A percentile compares a stretch with the other conserved stretches of the same genome.
Conservation (phyloP, 768 basidiomycete genomes). For the Macrolepiota dolichaula region DNA sequence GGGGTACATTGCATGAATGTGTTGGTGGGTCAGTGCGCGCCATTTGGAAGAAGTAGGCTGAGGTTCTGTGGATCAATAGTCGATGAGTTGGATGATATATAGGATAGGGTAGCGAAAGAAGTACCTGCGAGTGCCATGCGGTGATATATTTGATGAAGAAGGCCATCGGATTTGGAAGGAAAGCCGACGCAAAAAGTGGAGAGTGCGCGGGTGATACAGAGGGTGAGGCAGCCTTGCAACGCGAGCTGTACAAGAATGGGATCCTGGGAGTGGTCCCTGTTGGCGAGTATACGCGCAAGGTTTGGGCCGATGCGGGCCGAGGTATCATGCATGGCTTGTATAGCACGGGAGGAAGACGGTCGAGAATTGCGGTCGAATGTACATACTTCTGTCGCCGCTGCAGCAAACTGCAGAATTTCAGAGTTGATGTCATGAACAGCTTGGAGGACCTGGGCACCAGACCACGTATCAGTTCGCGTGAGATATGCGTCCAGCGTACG, state of each 20-base stretch:
- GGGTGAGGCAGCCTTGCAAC: constrained; percentile 66
- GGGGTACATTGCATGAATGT: constrained; percentile 67
- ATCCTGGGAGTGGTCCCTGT: constrained; percentile 70
- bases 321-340: constrained; percentile 58
- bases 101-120: constrained; percentile 7
- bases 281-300: constrained; percentile 56
- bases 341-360: constrained; percentile 24
- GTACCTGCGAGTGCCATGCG: constrained; percentile 54
- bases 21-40: constrained; percentile 68
- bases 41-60: constrained; percentile 78
- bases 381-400: constrained; percentile 68
- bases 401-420: constrained; percentile 78
- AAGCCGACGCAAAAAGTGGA: constrained; percentile 74
- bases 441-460: constrained; percentile 75
- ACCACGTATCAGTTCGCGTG: constrained; percentile 73
- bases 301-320: constrained; percentile 60
- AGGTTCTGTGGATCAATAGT: constrained; percentile 42
- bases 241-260: constrained; percentile 76
- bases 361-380: constrained; percentile 33
- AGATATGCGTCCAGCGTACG: constrained; percentile 65
- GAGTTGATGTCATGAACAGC: constrained; percentile 78
- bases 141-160: constrained; percentile 58
- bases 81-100: not conserved
- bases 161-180: constrained; percentile 64
- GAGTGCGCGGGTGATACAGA: constrained; percentile 64